These are phyloP conservation scores for Ceratocystis albifundus DNA, from an alignment of 2,329 filamentous ascomycete genomes.

Conservation along the genomic window DNA sequence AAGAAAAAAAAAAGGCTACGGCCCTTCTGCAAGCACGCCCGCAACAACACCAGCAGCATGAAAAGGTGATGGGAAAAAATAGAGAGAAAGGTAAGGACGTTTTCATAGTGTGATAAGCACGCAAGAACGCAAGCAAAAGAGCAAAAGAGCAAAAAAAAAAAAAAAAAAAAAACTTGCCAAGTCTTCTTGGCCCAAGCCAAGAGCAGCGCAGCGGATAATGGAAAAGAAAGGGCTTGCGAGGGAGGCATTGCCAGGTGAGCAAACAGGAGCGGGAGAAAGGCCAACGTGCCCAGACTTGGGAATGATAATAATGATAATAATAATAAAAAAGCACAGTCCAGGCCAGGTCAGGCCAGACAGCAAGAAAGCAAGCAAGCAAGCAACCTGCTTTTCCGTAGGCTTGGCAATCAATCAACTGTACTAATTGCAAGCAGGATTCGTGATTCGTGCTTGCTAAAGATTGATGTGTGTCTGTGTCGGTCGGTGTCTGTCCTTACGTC, in stretches of 20 bases:
- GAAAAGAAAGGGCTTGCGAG: slow-evolving; percentile 2
- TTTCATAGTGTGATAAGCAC: slow-evolving; percentile 4
- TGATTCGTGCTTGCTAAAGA: not conserved
- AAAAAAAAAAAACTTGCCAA: slow-evolving; percentile 2
- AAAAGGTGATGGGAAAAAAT: not conserved
- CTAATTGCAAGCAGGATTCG: no score
- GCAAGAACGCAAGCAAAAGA: not conserved
- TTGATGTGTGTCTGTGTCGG: not conserved
- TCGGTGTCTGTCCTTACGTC: no score
- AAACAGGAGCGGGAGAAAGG: slow-evolving; percentile 5
- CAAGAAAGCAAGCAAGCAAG: no score
- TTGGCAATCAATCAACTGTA: not conserved
- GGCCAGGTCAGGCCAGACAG: not conserved
- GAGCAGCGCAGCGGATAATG: not conserved
- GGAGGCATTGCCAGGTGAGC: not conserved
- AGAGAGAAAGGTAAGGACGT: not conserved
- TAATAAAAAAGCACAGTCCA: not conserved
- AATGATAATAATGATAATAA: no score
- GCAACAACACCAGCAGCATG: no score
- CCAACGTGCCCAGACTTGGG: not conserved
- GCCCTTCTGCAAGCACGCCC: not conserved
- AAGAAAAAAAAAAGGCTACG: not conserved
- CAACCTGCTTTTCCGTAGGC: not conserved
- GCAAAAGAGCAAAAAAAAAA: no score
- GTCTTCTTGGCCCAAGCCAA: slow-evolving; percentile 8